Percentiles rank a stretch among this genome's conserved stretches.
These are phyloP conservation scores for Pyrenochaeta sp. DNA, from an alignment of 2,329 filamentous ascomycete species.

Conservation along the genomic window DNA sequence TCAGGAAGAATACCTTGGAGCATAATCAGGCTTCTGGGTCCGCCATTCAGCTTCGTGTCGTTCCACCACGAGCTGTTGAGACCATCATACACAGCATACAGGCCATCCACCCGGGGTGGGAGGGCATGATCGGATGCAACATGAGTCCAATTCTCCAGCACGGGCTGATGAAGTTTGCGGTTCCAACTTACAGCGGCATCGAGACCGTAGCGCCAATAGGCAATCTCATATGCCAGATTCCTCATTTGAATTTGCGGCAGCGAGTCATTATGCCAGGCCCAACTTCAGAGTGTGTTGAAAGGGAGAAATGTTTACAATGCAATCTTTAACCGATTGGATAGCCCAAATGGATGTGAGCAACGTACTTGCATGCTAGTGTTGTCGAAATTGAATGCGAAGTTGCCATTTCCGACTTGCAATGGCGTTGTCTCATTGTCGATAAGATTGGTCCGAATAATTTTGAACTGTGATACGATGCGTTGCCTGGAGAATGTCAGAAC, in stretches of 20 bases:
- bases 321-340: neutral
- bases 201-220: constrained; percentile 68
- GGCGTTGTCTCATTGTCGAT: constrained; percentile 57
- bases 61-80: constrained; percentile 45
- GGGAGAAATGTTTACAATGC: constrained; percentile 45
- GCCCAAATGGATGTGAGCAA: neutral
- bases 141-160: constrained; percentile 57
- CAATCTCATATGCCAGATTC: constrained; percentile 66
- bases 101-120: constrained; percentile 58
- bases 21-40: constrained; percentile 40
- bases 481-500: constrained; percentile 13
- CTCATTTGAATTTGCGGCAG: constrained; percentile 62
- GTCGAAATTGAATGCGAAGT: constrained; percentile 58
- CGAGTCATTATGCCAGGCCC: constrained; percentile 56
- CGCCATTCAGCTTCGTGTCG: constrained; percentile 30
- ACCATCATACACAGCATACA: constrained; percentile 64
- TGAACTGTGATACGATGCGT: constrained; percentile 29
- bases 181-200: constrained; percentile 64
- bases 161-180: constrained; percentile 51
- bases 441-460: constrained; percentile 25
- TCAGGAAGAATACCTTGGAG: constrained; percentile 39
- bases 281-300: constrained; percentile 52
- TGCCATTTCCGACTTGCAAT: constrained; percentile 58
- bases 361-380: constrained; percentile 54
- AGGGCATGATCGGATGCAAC: constrained; percentile 64